phyloP scores from a whole-genome alignment of 202 grass and related monocot genomes.

The Carex sylvatica region DNA sequence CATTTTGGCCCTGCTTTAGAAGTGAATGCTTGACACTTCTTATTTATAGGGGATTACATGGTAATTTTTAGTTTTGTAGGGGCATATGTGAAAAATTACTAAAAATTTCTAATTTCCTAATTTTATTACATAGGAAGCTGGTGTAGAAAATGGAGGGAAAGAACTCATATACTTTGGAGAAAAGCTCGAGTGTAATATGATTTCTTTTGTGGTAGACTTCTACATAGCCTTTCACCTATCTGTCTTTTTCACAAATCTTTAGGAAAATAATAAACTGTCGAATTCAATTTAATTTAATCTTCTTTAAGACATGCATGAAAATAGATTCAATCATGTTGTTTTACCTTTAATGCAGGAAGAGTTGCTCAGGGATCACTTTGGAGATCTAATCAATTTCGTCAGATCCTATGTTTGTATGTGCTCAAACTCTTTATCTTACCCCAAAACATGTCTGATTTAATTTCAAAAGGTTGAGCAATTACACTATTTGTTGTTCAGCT shows the following conservation, averaged over 20 bases:
- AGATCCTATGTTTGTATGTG: constrained; percentile 67
- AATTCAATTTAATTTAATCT: neutral
- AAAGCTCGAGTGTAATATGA: constrained; percentile 71
- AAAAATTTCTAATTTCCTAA: constrained; percentile 8
- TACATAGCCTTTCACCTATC: neutral
- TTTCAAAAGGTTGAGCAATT: neutral
- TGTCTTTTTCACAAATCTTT: neutral
- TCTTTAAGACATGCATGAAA: neutral
- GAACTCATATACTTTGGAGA: constrained; percentile 66
- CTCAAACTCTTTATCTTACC: neutral
- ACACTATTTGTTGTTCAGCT: constrained; percentile 30
- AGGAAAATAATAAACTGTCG: neutral
- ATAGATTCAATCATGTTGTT: neutral
- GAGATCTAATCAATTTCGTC: constrained; percentile 73
- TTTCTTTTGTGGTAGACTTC: constrained; percentile 67
- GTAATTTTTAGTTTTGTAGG: neutral
- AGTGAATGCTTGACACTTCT: neutral
- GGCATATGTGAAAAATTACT: neutral
- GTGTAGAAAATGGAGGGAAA: constrained; percentile 43
- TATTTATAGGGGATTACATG: too few species aligned
- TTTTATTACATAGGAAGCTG: constrained; percentile 50
- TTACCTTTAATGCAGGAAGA: constrained; percentile 55
- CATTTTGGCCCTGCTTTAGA: neutral
- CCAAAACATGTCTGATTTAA: constrained; percentile 16
- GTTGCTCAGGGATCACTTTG: constrained; percentile 81